Evolutionary conservation across 1,139 yeast species (phyloP).

Genomic region (Candida sp.): DNA sequence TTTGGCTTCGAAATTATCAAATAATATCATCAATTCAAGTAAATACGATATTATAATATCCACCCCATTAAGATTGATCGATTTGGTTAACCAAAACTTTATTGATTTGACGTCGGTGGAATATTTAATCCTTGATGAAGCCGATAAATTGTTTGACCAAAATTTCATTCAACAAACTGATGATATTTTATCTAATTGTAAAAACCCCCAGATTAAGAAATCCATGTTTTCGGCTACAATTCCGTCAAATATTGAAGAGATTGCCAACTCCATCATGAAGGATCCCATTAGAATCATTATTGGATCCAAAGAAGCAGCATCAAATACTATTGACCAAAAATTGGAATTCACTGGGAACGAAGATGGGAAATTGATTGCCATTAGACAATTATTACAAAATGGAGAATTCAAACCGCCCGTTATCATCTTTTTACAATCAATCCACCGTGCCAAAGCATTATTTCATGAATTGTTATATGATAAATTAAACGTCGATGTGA

Average conservation of each 20-base stretch:
- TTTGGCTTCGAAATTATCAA: slow-evolving; percentile 65
- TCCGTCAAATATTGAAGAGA: slow-evolving; percentile 89
- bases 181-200: slow-evolving; percentile 68
- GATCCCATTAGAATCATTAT: slow-evolving; percentile 84
- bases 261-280: slow-evolving; percentile 81
- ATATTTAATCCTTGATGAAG: slow-evolving; percentile 87
- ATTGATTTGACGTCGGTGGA: slow-evolving; percentile 62
- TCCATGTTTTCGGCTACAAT: slow-evolving; percentile 95
- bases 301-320: slow-evolving; percentile 95
- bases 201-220: slow-evolving; percentile 51
- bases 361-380: slow-evolving; percentile 89
- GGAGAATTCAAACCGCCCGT: slow-evolving; percentile 94
- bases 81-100: slow-evolving; percentile 61
- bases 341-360: slow-evolving; percentile 89
- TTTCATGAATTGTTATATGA: slow-evolving; percentile 92
- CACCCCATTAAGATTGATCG: slow-evolving; percentile 87
- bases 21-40: slow-evolving; percentile 50
- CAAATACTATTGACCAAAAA: slow-evolving; percentile 77
- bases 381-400: slow-evolving; percentile 80
- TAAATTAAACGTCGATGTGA: slow-evolving; percentile 88
- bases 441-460: slow-evolving; percentile 91
- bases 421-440: slow-evolving; percentile 86
- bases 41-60: slow-evolving; percentile 81
- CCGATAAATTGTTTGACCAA: slow-evolving; percentile 88
- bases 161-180: slow-evolving; percentile 94